phyloP scores from a whole-genome alignment of 768 basidiomycete species.

The Gloeopeniophorella convolvens region DNA sequence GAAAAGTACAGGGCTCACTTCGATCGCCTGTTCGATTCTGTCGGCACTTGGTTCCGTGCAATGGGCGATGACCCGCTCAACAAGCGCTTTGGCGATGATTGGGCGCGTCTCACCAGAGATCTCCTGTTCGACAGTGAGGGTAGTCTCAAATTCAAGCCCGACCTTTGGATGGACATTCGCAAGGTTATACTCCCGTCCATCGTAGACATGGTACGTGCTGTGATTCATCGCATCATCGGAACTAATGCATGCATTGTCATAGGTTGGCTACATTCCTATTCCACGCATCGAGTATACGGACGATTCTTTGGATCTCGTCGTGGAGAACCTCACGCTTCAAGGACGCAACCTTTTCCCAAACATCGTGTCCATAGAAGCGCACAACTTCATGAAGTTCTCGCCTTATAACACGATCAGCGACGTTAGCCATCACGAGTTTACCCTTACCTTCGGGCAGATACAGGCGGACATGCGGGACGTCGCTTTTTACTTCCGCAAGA shows the following conservation, averaged over 20 bases:
- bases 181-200: constrained; percentile 74
- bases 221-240: no score
- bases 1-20: constrained; percentile 70
- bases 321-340: constrained; percentile 88
- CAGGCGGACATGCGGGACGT: constrained; percentile 94
- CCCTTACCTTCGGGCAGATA: constrained; percentile 72
- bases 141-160: constrained; percentile 79
- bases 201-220: constrained; percentile 54
- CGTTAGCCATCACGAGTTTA: constrained; percentile 64
- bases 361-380: constrained; percentile 60
- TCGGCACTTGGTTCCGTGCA: constrained; percentile 74
- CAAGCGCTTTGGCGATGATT: constrained; percentile 74
- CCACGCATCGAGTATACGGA: constrained; percentile 94
- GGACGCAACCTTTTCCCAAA: constrained; percentile 89
- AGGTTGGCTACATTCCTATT: constrained; percentile 81
- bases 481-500: constrained; percentile 85
- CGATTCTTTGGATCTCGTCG: constrained; percentile 76
- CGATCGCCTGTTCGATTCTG: constrained; percentile 66
- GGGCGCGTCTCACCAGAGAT: constrained; percentile 73
- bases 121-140: constrained; percentile 80
- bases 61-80: constrained; percentile 85
- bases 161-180: constrained; percentile 85
- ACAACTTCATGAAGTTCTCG: constrained; percentile 80
- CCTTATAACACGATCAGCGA: constrained; percentile 60
- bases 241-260: background rate